A percentile compares a stretch with the other conserved stretches of the same genome.
Evolutionary conservation across 176 grass and related monocot genomes (phyloP).

Genomic region (Avena atlantica): DNA sequence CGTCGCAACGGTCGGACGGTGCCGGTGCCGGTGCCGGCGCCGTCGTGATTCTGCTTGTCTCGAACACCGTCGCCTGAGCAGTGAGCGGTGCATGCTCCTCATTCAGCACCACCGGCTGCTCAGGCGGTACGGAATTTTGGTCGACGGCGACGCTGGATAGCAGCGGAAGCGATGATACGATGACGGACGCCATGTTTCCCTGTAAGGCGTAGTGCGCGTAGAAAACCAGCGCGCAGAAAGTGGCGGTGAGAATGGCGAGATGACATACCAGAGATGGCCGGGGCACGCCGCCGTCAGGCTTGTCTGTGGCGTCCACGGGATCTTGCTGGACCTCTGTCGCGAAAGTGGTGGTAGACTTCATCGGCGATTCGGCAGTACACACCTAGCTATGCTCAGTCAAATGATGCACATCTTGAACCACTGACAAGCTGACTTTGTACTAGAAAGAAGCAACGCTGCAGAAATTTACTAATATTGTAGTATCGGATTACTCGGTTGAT

Average conservation of each 20-base stretch:
- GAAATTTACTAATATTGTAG: not conserved
- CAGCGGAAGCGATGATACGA: conserved; percentile 2
- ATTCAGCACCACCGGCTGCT: not conserved
- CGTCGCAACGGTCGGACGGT: conserved; percentile 53
- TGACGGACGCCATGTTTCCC: not conserved
- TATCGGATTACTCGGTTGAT: not conserved
- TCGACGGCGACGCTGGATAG: conserved; percentile 10
- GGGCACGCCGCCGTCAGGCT: conserved; percentile 1
- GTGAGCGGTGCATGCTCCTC: conserved; percentile 42
- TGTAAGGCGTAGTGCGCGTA: conserved; percentile 16
- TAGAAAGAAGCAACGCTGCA: not conserved
- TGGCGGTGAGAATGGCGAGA: conserved; percentile 1
- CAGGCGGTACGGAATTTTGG: not conserved
- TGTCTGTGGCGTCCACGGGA: not conserved
- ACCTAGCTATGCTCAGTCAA: not conserved
- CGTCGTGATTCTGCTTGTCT: not conserved
- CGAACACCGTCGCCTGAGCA: not conserved
- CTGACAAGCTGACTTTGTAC: not conserved
- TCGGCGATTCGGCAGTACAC: not conserved
- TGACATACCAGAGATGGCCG: not conserved
- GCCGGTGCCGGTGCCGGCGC: not conserved
- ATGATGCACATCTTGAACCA: not conserved
- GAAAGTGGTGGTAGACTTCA: conserved; percentile 15
- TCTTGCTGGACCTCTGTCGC: not conserved
- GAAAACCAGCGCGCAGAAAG: conserved; percentile 30